Evolutionary conservation across 2,329 filamentous ascomycete species (phyloP).

Genomic region (Colletotrichum noveboracense): DNA sequence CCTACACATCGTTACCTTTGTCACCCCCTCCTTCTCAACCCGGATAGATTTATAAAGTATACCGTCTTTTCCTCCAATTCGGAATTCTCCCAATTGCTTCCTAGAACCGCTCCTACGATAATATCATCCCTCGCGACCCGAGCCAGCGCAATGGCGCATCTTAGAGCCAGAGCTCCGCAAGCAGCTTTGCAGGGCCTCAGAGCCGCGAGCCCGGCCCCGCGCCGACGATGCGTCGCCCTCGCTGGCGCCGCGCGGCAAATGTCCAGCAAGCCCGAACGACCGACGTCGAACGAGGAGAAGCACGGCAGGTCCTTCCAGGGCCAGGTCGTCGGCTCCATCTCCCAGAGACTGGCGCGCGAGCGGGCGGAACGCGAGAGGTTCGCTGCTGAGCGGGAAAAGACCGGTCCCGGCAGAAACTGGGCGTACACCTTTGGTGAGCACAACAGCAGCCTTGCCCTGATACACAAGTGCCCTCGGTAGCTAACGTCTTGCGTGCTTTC

Average conservation of each 20-base stretch:
- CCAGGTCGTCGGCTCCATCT: constrained; percentile 65
- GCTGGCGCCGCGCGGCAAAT: constrained; percentile 6
- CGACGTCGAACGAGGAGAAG: constrained; percentile 38
- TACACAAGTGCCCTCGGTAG: neutral
- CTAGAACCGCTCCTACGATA: neutral
- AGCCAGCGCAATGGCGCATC: constrained; percentile 32
- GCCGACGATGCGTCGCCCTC: constrained; percentile 16
- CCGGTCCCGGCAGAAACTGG: constrained; percentile 47
- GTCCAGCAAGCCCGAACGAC: constrained; percentile 27
- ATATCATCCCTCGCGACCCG: neutral
- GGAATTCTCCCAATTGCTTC: neutral
- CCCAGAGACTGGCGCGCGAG: constrained; percentile 59
- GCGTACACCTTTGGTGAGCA: constrained; percentile 60
- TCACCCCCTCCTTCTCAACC: neutral
- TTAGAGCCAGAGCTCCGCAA: constrained; percentile 35
- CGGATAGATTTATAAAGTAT: neutral
- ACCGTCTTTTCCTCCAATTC: neutral
- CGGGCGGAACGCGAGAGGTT: constrained; percentile 58
- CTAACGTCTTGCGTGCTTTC: neutral
- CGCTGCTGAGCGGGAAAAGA: constrained; percentile 40
- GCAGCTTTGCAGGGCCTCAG: constrained; percentile 35
- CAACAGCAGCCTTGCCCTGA: neutral
- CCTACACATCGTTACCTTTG: neutral
- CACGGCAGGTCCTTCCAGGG: constrained; percentile 56
- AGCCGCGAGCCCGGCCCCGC: constrained; percentile 21